Evolutionary conservation across 164 flowering plant species (phyloP).

Genomic region (Chloranthus sessilifolius): DNA sequence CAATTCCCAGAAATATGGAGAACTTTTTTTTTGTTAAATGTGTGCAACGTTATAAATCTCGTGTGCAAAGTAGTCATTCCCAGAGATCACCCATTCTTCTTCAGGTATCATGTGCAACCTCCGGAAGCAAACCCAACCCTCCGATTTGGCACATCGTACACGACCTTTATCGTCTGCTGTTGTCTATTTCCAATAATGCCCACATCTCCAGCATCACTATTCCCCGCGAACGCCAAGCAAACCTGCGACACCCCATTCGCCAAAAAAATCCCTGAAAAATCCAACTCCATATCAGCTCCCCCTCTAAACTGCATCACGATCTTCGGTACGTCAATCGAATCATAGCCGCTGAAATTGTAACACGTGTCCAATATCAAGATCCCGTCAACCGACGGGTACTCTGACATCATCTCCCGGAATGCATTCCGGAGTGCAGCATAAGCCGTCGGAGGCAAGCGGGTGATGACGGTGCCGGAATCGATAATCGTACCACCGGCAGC

Average conservation of each 20-base stretch:
- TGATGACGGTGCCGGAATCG: constrained; percentile 38
- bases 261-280: constrained; percentile 9
- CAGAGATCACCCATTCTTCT: too few relatives aligned
- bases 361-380: constrained; percentile 10
- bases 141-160: constrained; percentile 26
- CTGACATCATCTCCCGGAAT: constrained; percentile 14
- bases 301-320: constrained; percentile 17
- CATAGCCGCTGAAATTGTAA: constrained; percentile 20
- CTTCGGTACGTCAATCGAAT: constrained; percentile 16
- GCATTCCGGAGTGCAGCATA: constrained; percentile 18
- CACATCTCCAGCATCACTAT: constrained; percentile 5
- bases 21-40: too few relatives aligned
- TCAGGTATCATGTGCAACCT: too few relatives aligned
- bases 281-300: constrained; percentile 9
- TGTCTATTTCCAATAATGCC: constrained; percentile 27
- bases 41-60: too few relatives aligned
- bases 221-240: constrained; percentile 30
- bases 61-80: too few relatives aligned
- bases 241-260: background rate
- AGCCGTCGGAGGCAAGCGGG: constrained; percentile 24
- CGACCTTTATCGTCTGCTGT: constrained; percentile 22
- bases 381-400: constrained; percentile 7
- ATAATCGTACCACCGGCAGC: constrained; percentile 20
- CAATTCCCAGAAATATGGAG: too few relatives aligned
- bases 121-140: constrained; percentile 25